Evolutionary conservation across 2,329 filamentous ascomycete species (phyloP).

Genomic region (Alternaria sp.): DNA sequence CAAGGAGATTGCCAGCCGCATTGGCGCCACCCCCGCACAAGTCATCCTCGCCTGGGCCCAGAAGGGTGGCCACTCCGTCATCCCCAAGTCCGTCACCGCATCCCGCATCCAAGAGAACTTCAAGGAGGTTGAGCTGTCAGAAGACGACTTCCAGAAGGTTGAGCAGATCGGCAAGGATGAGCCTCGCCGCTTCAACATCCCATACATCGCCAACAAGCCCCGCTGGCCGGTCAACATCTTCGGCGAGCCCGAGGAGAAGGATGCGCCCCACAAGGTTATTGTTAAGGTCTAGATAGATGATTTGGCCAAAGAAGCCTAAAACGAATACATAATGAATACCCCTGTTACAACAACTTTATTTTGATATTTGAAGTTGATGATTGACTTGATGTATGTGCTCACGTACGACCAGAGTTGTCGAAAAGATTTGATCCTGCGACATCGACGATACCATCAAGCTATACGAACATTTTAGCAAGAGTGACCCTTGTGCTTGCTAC

Average conservation of each 20-base stretch:
- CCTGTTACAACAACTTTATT: neutral
- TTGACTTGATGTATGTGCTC: neutral
- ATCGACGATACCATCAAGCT: neutral
- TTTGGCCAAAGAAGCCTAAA: neutral
- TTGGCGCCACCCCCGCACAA: slow-evolving; percentile 75
- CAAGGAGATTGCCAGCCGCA: slow-evolving; percentile 70
- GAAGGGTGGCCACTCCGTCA: slow-evolving; percentile 59
- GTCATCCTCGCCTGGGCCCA: slow-evolving; percentile 87
- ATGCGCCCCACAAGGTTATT: slow-evolving; percentile 58
- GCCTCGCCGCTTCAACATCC: slow-evolving; percentile 64
- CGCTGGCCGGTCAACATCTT: slow-evolving; percentile 67
- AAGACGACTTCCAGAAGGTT: slow-evolving; percentile 39
- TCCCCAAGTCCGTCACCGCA: slow-evolving; percentile 44
- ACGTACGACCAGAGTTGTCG: neutral
- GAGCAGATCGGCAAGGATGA: slow-evolving; percentile 65
- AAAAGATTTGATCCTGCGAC: too few species aligned
- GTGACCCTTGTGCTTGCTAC: neutral
- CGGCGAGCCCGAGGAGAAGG: slow-evolving; percentile 62
- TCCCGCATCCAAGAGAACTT: slow-evolving; percentile 44
- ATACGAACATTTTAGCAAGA: neutral
- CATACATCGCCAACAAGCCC: slow-evolving; percentile 57
- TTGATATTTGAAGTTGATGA: neutral
- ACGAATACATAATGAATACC: neutral
- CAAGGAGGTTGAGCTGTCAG: slow-evolving; percentile 41
- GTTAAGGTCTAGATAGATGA: slow-evolving; percentile 15